Base-by-base conservation (phyloP, 2,329 filamentous ascomycete genomes). In the Diatrype stigma region DNA sequence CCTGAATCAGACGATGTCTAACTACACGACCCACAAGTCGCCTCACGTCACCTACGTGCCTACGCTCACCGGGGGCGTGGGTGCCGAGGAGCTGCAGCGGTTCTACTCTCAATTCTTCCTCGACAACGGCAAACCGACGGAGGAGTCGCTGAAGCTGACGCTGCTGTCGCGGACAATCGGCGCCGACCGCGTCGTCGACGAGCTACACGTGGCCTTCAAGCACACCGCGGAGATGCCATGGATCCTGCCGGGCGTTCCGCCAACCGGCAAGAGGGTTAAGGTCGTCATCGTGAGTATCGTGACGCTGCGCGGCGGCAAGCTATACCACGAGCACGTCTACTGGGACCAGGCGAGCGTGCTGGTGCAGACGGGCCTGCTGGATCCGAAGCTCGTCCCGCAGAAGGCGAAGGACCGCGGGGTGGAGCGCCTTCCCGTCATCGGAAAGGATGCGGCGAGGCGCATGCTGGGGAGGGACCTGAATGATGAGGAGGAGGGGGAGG, bases 11-110 rank as follows among this genome's bases (percentile, higher is more conserved):
- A 86, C 82, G 0, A 81, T 89, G 78, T 74, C 75, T 0, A 85
- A 84, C 0, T 75, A 70, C 54, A 73, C 72, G 0, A 82, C 85
- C 66, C 79, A 85, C 42, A 76, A 80, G 48, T 76, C 81, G 48
- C 85, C 85, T 0, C 86, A 87, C 55, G 84, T 87, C 12, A 87
- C 87, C 45, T 79, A 87, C 64, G 73, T 88, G 22, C 84, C 86
- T 0, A 89, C 85, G 0, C 57, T 82, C 30, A 81, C 78, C 0
- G 86, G 86, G 7, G 86, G 82, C 1, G 77, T 86, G 19, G 85
- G 85, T 0, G 72, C 80, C 32, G 71, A 73, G 3, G 72, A 76
- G 8, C 71, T 89, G 1, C 76, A 79, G 30, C 69, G 76, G 3
- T 89, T 89, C 68, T 89, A 89, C 66, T 72, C 74, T 0, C 66